A percentile compares a stretch with the other conserved stretches of the same genome.
Evolutionary conservation across 768 basidiomycete species (phyloP).

Genomic region (Rubroboletus pulcherrimus): DNA sequence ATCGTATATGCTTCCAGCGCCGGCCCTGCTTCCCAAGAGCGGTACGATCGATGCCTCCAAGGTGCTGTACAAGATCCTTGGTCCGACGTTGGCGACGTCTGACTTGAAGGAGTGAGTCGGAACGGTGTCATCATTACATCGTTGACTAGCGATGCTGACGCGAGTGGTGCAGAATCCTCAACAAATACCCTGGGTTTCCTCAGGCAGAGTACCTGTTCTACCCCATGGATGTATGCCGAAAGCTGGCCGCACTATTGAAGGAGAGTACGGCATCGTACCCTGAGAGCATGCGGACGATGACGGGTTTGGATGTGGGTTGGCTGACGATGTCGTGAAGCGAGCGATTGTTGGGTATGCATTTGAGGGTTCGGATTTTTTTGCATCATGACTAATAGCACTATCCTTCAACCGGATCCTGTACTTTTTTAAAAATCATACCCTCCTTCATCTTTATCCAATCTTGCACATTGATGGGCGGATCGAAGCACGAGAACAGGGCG

Average conservation of each 20-base stretch:
- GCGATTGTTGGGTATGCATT: neutral
- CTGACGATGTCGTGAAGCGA: constrained; percentile 31
- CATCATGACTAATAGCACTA: neutral
- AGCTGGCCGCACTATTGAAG: constrained; percentile 62
- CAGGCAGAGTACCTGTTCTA: constrained; percentile 89
- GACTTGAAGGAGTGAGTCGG: constrained; percentile 26
- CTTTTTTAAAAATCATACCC: neutral
- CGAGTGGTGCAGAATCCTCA: constrained; percentile 42
- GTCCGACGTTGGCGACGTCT: constrained; percentile 47
- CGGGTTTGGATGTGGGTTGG: constrained; percentile 81
- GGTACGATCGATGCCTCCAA: constrained; percentile 71
- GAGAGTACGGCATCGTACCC: constrained; percentile 81
- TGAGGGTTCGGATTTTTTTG: neutral
- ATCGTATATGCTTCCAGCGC: constrained; percentile 59
- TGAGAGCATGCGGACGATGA: constrained; percentile 71
- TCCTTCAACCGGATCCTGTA: neutral
- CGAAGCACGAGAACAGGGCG: no score
- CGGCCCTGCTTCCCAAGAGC: constrained; percentile 56
- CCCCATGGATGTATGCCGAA: constrained; percentile 71
- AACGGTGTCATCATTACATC: neutral
- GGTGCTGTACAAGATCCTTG: constrained; percentile 78
- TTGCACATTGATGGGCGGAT: no score
- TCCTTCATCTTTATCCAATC: neutral
- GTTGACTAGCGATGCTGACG: constrained; percentile 1
- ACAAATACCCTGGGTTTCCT: constrained; percentile 76